Evolutionary conservation across 2,329 filamentous ascomycete genomes (phyloP).

Genomic region (Claviceps africana): DNA sequence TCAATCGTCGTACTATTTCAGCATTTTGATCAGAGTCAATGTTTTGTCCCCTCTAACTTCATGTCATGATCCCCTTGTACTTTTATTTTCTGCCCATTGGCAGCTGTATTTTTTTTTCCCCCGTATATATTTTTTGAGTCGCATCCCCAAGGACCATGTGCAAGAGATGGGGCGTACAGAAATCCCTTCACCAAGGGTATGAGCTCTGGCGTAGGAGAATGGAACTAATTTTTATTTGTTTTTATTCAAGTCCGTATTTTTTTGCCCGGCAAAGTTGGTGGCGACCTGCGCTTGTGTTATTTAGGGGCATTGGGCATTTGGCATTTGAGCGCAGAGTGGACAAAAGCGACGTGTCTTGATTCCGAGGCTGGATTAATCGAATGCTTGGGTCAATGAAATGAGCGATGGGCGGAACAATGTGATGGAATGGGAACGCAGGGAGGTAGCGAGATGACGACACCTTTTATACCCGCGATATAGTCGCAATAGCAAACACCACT

Average conservation of each 20-base stretch:
- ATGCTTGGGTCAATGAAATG: background rate
- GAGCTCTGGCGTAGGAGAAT: background rate
- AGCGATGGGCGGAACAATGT: background rate
- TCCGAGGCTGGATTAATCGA: background rate
- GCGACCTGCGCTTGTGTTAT: background rate
- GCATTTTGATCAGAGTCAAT: background rate
- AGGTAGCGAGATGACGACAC: background rate
- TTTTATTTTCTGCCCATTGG: background rate
- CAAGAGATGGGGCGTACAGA: background rate
- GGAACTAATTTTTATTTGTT: background rate
- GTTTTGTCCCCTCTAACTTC: background rate
- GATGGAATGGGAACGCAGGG: background rate
- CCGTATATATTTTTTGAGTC: background rate
- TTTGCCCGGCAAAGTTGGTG: background rate
- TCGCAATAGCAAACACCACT: background rate
- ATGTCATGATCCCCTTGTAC: background rate
- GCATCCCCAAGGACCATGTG: background rate
- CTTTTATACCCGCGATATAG: background rate
- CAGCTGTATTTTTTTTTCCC: background rate
- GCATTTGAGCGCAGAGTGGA: background rate
- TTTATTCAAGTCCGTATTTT: background rate
- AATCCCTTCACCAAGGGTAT: background rate
- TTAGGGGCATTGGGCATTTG: background rate
- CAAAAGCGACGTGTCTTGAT: background rate
- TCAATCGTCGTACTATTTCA: constrained; percentile 14